A percentile compares a stretch with the other conserved stretches of the same genome.
Evolutionary conservation across 1,139 yeast species (phyloP).

Genomic region (Diutina scorzettiae): DNA sequence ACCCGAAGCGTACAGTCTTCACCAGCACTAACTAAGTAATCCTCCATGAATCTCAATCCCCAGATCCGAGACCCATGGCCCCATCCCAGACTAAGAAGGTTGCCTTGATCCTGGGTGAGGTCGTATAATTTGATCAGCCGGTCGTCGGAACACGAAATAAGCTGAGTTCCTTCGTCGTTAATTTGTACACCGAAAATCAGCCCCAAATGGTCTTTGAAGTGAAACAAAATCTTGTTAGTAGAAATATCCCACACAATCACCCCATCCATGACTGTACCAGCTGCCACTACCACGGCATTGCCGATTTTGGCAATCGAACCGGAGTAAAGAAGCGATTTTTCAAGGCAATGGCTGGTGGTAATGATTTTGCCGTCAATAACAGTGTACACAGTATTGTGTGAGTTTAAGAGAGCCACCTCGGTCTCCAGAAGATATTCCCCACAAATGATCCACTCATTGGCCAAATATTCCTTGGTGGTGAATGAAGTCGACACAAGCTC

Average conservation of each 20-base stretch:
- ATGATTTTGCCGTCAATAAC: slow-evolving; percentile 13
- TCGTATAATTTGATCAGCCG: slow-evolving; percentile 75
- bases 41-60: slow-evolving; percentile 50
- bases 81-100: slow-evolving; percentile 72
- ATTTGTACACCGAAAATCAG: slow-evolving; percentile 75
- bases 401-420: slow-evolving; percentile 41
- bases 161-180: slow-evolving; percentile 39
- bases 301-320: slow-evolving; percentile 51
- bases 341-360: slow-evolving; percentile 42
- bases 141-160: slow-evolving; percentile 87
- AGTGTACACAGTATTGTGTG: slow-evolving; percentile 63
- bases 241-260: slow-evolving; percentile 63
- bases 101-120: slow-evolving; percentile 40
- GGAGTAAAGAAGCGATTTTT: slow-evolving; percentile 76
- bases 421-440: slow-evolving; percentile 33
- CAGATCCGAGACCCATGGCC: slow-evolving; percentile 94
- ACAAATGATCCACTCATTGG: slow-evolving; percentile 70
- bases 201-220: slow-evolving; percentile 69
- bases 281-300: slow-evolving; percentile 45
- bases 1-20: slow-evolving; percentile 85
- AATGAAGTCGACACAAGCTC: slow-evolving; percentile 12
- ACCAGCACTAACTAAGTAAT: slow-evolving; percentile 48
- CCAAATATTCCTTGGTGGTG: slow-evolving; percentile 28
- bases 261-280: slow-evolving; percentile 92
- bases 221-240: slow-evolving; percentile 32